A percentile compares a stretch with the other conserved stretches of the same genome.
phyloP scores from a whole-genome alignment of 768 basidiomycete genomes.

The Lactarius hengduanensis region DNA sequence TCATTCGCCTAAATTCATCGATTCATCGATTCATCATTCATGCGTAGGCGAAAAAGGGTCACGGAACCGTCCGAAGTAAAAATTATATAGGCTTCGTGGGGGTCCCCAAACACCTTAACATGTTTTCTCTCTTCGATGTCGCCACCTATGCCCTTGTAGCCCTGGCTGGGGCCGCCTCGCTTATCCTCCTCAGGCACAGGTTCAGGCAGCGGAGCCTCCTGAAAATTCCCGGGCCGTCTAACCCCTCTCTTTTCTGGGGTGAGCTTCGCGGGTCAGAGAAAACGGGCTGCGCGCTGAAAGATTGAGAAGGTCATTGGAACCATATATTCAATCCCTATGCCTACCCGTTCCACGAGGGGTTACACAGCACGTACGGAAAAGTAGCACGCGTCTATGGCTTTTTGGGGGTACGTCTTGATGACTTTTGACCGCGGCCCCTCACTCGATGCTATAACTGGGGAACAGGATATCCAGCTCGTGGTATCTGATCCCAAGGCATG shows the following conservation, averaged over 20 bases:
- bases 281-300: background rate
- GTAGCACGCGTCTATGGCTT: background rate
- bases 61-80: too few species aligned
- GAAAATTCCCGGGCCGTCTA: background rate
- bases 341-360: background rate
- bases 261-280: background rate
- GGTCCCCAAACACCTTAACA: background rate
- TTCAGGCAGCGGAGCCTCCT: background rate
- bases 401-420: background rate
- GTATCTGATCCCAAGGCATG: conserved; percentile 15
- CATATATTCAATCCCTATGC: background rate
- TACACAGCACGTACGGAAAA: background rate
- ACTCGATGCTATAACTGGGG: background rate
- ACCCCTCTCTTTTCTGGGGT: background rate
- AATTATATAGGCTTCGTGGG: background rate
- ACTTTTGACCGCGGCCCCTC: too few species aligned
- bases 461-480: conserved; percentile 9
- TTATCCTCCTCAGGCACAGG: background rate
- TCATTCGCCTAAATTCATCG: too few species aligned
- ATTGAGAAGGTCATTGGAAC: background rate
- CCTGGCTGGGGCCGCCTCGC: background rate
- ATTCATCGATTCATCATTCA: too few species aligned
- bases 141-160: background rate
- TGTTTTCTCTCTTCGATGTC: background rate
- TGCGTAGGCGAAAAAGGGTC: too few species aligned